Evolutionary conservation across 176 grass and related monocot genomes (phyloP).

Genomic region (Eleusine coracana): DNA sequence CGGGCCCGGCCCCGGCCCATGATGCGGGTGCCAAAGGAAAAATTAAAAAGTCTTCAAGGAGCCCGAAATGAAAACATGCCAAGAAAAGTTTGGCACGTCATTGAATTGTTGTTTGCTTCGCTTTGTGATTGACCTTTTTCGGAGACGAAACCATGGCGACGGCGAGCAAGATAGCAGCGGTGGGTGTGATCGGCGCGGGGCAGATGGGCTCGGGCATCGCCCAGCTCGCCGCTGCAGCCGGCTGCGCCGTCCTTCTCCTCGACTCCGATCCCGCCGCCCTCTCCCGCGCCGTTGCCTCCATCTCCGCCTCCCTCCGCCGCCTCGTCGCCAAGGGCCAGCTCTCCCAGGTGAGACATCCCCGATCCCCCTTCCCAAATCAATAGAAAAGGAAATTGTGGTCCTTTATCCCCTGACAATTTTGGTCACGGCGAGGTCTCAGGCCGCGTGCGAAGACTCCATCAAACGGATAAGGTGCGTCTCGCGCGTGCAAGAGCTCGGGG

Average conservation of each 20-base stretch:
- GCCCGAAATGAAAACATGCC: too few relatives aligned
- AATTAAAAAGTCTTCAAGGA: too few relatives aligned
- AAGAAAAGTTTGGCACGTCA: background rate
- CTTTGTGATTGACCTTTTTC: background rate
- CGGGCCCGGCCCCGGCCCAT: too few relatives aligned
- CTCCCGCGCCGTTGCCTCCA: conserved; percentile 50
- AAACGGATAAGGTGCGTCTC: conserved; percentile 70
- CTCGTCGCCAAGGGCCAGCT: conserved; percentile 73
- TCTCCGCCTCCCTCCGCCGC: conserved; percentile 68
- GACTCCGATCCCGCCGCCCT: conserved; percentile 74
- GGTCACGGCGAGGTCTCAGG: conserved; percentile 37
- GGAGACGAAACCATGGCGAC: conserved; percentile 41
- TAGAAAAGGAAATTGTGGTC: background rate
- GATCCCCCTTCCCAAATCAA: background rate
- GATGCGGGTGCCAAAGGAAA: too few relatives aligned
- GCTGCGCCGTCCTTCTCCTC: conserved; percentile 66
- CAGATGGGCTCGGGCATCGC: conserved; percentile 98
- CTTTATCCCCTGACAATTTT: background rate
- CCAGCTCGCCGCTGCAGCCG: conserved; percentile 74
- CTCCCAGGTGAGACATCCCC: conserved; percentile 52
- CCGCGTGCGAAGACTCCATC: conserved; percentile 57
- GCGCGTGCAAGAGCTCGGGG: conserved; percentile 57
- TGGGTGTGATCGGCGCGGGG: conserved; percentile 77
- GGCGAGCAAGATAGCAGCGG: conserved; percentile 39
- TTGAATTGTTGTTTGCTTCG: background rate